Base-by-base conservation (phyloP, 441 rosid species). In the Euphorbia schlechtendalii region DNA sequence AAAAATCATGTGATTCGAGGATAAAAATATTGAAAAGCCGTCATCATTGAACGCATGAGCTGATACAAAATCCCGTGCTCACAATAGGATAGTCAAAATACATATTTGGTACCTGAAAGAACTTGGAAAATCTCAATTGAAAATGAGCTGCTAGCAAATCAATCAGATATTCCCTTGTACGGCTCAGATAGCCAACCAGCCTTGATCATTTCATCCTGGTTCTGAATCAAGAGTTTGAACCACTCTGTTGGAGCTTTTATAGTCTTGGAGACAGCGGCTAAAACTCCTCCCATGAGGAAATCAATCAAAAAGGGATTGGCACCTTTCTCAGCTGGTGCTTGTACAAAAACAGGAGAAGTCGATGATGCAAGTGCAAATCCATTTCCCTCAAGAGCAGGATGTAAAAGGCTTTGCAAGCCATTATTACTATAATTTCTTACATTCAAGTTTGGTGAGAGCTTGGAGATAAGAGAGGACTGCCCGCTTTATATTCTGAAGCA, bases 171-270 rank as follows among this genome's bases (percentile, higher is more conserved):
- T 36, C 98, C 98, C 70, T 89, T 86, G 78, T 92, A 92, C 0
- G 96, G 96, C 59, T 80, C 81, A 71, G 89, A 82, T 17, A 92
- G 82, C 45, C 98, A 82, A 30, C 96, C 96, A 3, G 86, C 68
- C 83, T 83, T 92, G 69, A 89, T 85, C 96, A 92, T 89, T 63
- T 89, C 98, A 72, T 89, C 96, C 76, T 92, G 98, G 71, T 92
- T 92, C 74, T 92, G 98, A 66, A 92, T 92, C 79, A 92, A 71
- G 48, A 92, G 88, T 70, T 92, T 92, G 65, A 92, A 92, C 40
- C 96, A 85, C 82, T 92, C 98, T 21, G 89, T 89, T 0, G 96
- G 98, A 21, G 98, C 98, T 45, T 96, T 94, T 14, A 94, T 96
- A 0, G 92, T 82, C 80, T 92, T 89, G n/a, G 97, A 92, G 64